Conservation (phyloP, 83 land plant species). For the Thuja plicata region DNA sequence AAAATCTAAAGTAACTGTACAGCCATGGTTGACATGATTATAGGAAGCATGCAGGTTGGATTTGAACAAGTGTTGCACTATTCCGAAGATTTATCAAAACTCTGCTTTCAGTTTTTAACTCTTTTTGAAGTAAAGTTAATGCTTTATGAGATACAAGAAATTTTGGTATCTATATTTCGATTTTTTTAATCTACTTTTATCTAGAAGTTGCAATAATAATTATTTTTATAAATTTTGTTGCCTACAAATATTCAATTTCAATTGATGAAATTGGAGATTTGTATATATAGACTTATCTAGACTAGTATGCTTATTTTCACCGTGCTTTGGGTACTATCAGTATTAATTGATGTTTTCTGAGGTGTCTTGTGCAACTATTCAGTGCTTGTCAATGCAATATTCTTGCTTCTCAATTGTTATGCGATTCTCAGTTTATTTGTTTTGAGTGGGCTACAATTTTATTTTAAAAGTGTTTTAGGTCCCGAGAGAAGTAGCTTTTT, state of each 20-base stretch:
- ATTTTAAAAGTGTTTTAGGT: background rate
- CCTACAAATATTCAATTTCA: background rate
- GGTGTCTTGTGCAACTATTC: background rate
- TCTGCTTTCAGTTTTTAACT: background rate
- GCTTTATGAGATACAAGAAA: background rate
- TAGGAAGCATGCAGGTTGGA: background rate
- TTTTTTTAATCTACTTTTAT: background rate
- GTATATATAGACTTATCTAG: no score
- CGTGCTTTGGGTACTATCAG: background rate
- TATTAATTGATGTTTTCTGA: background rate
- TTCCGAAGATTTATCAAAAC: no score
- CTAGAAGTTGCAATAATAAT: no score
- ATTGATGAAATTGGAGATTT: background rate
- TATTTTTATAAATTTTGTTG: background rate
- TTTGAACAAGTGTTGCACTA: background rate
- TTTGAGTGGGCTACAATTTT: background rate
- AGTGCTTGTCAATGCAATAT: no score
- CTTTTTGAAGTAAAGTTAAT: background rate
- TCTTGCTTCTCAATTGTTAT: background rate
- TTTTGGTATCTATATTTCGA: background rate
- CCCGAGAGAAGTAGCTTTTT: background rate
- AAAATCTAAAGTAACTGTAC: background rate
- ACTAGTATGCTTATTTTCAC: background rate
- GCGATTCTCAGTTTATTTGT: background rate
- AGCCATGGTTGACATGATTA: background rate